These are phyloP conservation scores for Russula sp. DNA, from an alignment of 768 basidiomycete species.

Conservation along the genomic window DNA sequence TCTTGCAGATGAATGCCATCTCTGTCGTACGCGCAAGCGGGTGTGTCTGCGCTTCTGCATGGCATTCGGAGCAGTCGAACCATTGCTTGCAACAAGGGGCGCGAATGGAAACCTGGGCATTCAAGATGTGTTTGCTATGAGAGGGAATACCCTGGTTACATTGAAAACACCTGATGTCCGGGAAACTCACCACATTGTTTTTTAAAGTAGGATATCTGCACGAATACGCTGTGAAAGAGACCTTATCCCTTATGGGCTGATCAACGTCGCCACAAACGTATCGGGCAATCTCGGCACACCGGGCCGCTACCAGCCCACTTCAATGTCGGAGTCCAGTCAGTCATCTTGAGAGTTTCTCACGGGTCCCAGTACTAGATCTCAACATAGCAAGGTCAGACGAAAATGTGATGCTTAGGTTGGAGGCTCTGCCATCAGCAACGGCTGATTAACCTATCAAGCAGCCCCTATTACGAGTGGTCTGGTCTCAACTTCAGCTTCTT, in stretches of 20 bases:
- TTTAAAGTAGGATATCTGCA: not conserved
- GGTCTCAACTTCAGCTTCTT: too few species aligned
- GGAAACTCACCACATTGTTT: not conserved
- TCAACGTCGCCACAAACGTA: not conserved
- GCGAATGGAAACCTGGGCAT: slow-evolving; percentile 93
- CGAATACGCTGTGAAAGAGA: not conserved
- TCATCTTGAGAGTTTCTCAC: too few species aligned
- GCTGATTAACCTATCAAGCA: too few species aligned
- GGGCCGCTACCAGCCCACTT: too few species aligned
- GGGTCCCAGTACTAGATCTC: too few species aligned
- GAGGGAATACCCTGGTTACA: not conserved
- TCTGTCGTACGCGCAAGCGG: slow-evolving; percentile 67
- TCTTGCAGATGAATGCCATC: slow-evolving; percentile 81
- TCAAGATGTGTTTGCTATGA: slow-evolving; percentile 87
- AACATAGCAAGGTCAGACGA: too few species aligned
- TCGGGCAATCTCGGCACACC: not conserved
- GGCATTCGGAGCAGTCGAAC: slow-evolving; percentile 97
- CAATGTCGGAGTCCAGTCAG: too few species aligned
- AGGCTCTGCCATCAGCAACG: too few species aligned
- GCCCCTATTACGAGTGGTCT: too few species aligned
- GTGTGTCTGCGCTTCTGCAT: slow-evolving; percentile 79
- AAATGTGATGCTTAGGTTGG: too few species aligned
- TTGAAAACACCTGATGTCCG: not conserved
- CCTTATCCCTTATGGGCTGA: too few species aligned
- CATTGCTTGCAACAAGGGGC: slow-evolving; percentile 97